phyloP scores from a whole-genome alignment of 345 rosid genomes.

The Arabidopsis arenosa region DNA sequence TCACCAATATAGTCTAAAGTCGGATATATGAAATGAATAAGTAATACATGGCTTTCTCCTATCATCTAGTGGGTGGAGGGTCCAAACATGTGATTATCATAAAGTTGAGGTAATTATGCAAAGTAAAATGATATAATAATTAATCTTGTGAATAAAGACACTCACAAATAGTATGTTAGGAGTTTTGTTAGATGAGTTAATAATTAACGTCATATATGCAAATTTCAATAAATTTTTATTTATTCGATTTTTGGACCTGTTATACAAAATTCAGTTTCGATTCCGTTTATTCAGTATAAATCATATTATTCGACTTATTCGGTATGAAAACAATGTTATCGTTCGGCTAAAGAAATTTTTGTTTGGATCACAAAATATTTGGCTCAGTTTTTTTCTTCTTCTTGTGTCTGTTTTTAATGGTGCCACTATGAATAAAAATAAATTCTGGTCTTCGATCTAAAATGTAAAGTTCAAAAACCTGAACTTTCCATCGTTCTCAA shows the following conservation, averaged over 20 bases:
- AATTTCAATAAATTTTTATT: neutral
- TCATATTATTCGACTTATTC: too few relatives aligned
- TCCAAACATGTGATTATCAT: constrained; percentile 47
- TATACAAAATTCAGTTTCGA: neutral
- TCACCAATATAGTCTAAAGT: constrained; percentile 30
- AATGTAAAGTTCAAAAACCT: neutral
- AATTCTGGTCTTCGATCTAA: constrained; percentile 13
- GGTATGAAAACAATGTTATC: too few relatives aligned
- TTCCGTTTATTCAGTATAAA: neutral
- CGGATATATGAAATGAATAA: constrained; percentile 25
- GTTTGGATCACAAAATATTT: neutral
- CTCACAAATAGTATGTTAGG: constrained; percentile 29
- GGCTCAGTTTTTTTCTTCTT: neutral
- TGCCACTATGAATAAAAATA: neutral
- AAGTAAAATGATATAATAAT: constrained; percentile 38
- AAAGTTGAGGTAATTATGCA: constrained; percentile 44
- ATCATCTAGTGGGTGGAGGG: constrained; percentile 55
- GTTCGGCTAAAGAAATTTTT: neutral
- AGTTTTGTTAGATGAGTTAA: constrained; percentile 3
- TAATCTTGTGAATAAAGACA: constrained; percentile 40
- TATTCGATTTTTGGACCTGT: neutral
- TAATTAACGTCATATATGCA: constrained; percentile 24
- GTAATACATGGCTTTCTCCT: constrained; percentile 20
- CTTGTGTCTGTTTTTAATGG: neutral
- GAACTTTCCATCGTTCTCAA: constrained; percentile 21